Evolutionary conservation across 1,139 yeast species (phyloP), one percentile per base, ranked within the genome.

Genomic region (Yamadazyma dushanensis): DNA sequence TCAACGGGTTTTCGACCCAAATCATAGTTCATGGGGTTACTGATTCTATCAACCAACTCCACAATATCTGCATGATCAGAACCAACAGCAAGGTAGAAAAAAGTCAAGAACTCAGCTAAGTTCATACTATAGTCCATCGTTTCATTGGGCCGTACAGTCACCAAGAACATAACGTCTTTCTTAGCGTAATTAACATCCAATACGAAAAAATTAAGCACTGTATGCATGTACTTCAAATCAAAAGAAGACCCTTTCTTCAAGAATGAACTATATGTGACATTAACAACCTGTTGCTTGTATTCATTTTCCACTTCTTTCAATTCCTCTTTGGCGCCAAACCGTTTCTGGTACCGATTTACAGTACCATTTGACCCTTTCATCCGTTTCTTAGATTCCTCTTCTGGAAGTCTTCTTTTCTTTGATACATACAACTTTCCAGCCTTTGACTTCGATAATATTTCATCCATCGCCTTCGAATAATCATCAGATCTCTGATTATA

Each of bases 181-280:
- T 34, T 31, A 3, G 17, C n/a, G 15, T 37, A 40, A 23, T 40
- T 34, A 4, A 35, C 35, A 7, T 33, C 28, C 21, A 29, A 16
- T 1, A 34, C 37, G n/a, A 37, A 19, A 8, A 34, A 24, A 22
- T 40, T 37, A 3, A 32, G 8, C 8, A 27, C 31, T 8, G 36
- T 29, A 8, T 10, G 13, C 2, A 26, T 29, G 11, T 20, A 22
- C 15, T 18, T 18, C 16, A 37, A 17, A 14, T 40, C 37, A 25
- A 40, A 32, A 5, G 40, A 36, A 5, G 39, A 32, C 2, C 44
- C 44, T 10, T 15, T 26, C 5, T 14, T 22, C 13, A 40, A 25
- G 16, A 21, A 40, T 3, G 44, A 40, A 17, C 23, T 33, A 24
- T 26, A 37, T 3, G 36, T n/a, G 2, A 32, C 32, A 16, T 37